Evolutionary conservation across 2,329 filamentous ascomycete genomes (phyloP), one percentile per base, ranked within the genome.

Genomic region (Sporothrix inflata): DNA sequence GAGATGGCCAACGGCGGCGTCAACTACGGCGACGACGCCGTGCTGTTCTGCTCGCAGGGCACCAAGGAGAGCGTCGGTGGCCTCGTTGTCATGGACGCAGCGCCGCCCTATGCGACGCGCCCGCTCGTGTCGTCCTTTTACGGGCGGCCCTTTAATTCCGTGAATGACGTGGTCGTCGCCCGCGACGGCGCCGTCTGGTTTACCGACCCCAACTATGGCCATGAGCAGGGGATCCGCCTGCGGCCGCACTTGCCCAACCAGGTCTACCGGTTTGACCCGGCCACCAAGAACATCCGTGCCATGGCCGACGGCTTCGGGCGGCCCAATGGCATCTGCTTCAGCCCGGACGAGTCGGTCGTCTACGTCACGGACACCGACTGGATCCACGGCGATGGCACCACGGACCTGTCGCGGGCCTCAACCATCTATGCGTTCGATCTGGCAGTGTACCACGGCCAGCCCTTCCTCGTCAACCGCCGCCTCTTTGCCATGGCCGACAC

Each of bases 401-500:
- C 74, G 7, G 78, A 81, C 74, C 74, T 74, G 21, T 75, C 70
- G 51, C 78, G 80, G 79, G 67, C 73, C 6, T 71, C 73, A 1
- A 69, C 72, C 38, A 74, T 74, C 27, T 74, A 87, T 70, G 84
- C 85, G 0, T 87, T 84, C 71, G 85, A 87, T 75, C 77, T 88
- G 6, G 73, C 80, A 1, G 76, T 68, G 1, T 78, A 79, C 24
- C 75, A 77, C 14, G 80, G 76, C 3, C 78, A 81, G 12, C 81
- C 81, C 0, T 85, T 85, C 70, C 78, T 88, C 5, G 75, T 76
- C 1, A 87, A 87, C 75, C 83, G 83, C 66, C 83, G 85, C 21
- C 76, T 87, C 0, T 89, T 89, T 74, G 84, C 87, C 3, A 85
- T 84, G 74, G 82, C 83, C 1, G 80, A 82, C 55, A 79, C 78